phyloP scores from a whole-genome alignment of 2,329 filamentous ascomycete species.

The Diaporthe caulivora region DNA sequence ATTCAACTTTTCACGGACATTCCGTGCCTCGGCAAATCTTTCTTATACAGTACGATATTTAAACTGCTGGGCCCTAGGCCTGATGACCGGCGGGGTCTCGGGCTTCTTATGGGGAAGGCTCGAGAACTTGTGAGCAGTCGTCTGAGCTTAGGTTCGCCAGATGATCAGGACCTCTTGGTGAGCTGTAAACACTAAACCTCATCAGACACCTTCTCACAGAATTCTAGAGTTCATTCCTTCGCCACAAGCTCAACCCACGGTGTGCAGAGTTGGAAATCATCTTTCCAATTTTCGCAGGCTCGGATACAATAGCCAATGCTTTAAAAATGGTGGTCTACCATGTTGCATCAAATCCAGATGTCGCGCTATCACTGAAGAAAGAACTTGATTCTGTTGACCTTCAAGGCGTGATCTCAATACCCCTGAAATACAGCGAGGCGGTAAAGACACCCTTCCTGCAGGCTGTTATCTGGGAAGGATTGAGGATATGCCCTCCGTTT shows the following conservation, averaged over 20 bases:
- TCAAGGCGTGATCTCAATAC: slow-evolving; percentile 14
- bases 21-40: slow-evolving; percentile 37
- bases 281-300: slow-evolving; percentile 42
- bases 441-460: slow-evolving; percentile 42
- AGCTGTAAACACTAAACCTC: background rate
- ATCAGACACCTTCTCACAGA: too few species aligned
- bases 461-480: slow-evolving; percentile 42
- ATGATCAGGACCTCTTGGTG: slow-evolving; percentile 31
- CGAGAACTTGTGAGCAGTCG: slow-evolving; percentile 32
- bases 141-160: slow-evolving; percentile 23
- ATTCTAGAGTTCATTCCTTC: slow-evolving; percentile 27
- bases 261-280: slow-evolving; percentile 35
- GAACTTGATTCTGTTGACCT: slow-evolving; percentile 37
- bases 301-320: slow-evolving; percentile 42
- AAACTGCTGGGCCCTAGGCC: slow-evolving; percentile 39
- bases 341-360: slow-evolving; percentile 36
- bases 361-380: slow-evolving; percentile 10
- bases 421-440: slow-evolving; percentile 34
- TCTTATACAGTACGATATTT: slow-evolving; percentile 30
- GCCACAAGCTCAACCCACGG: slow-evolving; percentile 27
- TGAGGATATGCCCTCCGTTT: slow-evolving; percentile 41
- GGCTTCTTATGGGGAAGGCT: slow-evolving; percentile 36
- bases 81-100: slow-evolving; percentile 35
- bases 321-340: slow-evolving; percentile 40
- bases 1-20: slow-evolving; percentile 36